Evolutionary conservation across 345 rosid species (phyloP), one percentile per base, ranked within the genome.

Genomic region (Eucalyptus urophylla): DNA sequence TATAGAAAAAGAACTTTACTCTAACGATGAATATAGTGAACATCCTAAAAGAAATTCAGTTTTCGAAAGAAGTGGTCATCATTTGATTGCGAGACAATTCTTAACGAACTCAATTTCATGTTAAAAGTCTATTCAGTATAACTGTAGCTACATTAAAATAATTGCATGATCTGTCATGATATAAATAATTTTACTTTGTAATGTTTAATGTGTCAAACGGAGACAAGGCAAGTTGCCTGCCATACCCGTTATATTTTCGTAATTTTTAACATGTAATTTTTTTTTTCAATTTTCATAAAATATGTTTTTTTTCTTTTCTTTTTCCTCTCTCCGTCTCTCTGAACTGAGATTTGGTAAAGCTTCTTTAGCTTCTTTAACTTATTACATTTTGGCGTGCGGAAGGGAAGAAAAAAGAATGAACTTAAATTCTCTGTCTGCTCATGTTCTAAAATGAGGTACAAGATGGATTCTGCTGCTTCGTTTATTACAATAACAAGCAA

Each of bases 221-320:
- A 60, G n/a, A 60, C n/a, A 25, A 25, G 15, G 67, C 14, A 27
- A 60, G 0, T 60, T 25, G 2, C 67, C 14, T 7, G 2, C 15
- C 67, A 11, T 25, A 11, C n/a, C 14, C 14, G 1, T 58, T 58
- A 58, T 11, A 60, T 60, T 60, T 25, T 60, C 6, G 1, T 60
- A 11, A 25, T 60, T 25, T 60, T 62, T 13, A 12, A 12, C 2
- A 62, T 29, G 31, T 13, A 29, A 62, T 62, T 62, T 62, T 27
- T 62, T 29, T 6, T 62, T 62, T 13, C 8, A 29, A 13, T 11
- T 62, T 62, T 27, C 8, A 62, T 62, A 29, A 24, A 11, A 58
- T 58, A 6, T 25, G 1, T 2, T 11, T 10, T 54, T 24, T 58
- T 5, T 3, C 1, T n/a, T 5, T 43, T 6, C n/a, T 11, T 58